These are phyloP conservation scores for Leccinum subrobustum DNA, from an alignment of 1,284 basidiomycete species.

Conservation along the genomic window DNA sequence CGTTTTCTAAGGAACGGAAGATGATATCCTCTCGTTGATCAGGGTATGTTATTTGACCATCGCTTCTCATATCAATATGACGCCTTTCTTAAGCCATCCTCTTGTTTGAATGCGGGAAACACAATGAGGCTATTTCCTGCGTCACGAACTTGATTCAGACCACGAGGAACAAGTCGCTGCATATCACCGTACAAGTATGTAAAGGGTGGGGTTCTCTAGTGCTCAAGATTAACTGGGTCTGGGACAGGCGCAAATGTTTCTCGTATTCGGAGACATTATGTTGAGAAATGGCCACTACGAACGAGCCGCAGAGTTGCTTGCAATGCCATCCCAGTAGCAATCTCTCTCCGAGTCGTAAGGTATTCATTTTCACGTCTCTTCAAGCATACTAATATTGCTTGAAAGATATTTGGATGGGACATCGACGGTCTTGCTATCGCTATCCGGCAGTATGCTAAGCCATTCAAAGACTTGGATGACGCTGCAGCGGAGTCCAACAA, in stretches of 20 bases:
- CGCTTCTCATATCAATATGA: not conserved
- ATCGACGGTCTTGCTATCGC: not conserved
- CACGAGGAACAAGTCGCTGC: not conserved
- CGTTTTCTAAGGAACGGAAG: not conserved
- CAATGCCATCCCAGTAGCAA: not conserved
- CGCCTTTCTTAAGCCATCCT: not conserved
- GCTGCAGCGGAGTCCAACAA: not conserved
- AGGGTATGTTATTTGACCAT: not conserved
- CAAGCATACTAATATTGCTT: not conserved
- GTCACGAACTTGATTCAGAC: not conserved
- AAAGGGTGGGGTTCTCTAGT: not conserved
- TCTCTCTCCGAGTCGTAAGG: constrained; percentile 6
- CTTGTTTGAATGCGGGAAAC: constrained; percentile 2
- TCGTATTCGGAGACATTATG: not conserved
- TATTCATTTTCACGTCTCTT: not conserved
- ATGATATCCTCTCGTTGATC: not conserved
- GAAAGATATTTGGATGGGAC: constrained; percentile 10
- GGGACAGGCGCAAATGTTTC: constrained; percentile 3
- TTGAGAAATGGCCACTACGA: not conserved
- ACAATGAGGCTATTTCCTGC: not conserved
- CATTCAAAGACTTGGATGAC: not conserved
- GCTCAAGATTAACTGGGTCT: not conserved
- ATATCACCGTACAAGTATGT: not conserved
- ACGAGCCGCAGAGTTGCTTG: not conserved
- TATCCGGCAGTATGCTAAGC: not conserved